Base-by-base conservation (phyloP, 192 early-diverging fungal species). In the Backusella tarrabulga region DNA sequence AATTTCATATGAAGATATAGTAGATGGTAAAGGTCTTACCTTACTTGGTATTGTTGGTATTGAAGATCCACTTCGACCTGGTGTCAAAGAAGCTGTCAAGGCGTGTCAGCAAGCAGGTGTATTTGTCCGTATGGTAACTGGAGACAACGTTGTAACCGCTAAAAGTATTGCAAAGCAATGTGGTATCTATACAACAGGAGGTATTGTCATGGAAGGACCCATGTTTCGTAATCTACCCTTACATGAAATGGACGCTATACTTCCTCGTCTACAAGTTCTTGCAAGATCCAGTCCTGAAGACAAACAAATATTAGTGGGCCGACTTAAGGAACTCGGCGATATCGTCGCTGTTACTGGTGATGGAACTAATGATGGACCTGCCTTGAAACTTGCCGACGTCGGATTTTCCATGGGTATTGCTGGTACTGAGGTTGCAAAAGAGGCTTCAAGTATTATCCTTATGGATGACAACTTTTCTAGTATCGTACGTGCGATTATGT, bases 351-450 rank as follows among this genome's bases (percentile, higher is more conserved):
- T 99, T 0, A 99, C 97, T 42, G 98, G 98, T 29, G 98, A 99
- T 86, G 98, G 98, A 8, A 99, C 98, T 21, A 99, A 99, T 81
- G 98, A 99, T 81, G 98, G 94, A 1, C 93, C 93, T n/a, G 98
- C 98, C 14, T 85, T 99, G 54, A 96, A 96, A 81, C 85, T 90
- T 56, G 95, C 98, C 44, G 97, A 99, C 77, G 96, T 99, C 35
- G 98, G 98, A 8, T 99, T 99, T 83, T 91, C 91, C 41, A 99
- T 99, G 98, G 98, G 98, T 23, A 99, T 99, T 85, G 92, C 98
- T 7, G 98, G 98, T 46, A 99, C 97, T 11, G 97, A 98, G 80
- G 97, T 99, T 19, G 98, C 98, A 67, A 99, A 99, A 84, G 98
- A 99, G 83, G 98, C 98, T 1, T 97, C 96, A 15, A 90, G 92